Evolutionary conservation across 768 basidiomycete species (phyloP), one percentile per base, ranked within the genome.

Genomic region (Leucosporidium creatinivorum): DNA sequence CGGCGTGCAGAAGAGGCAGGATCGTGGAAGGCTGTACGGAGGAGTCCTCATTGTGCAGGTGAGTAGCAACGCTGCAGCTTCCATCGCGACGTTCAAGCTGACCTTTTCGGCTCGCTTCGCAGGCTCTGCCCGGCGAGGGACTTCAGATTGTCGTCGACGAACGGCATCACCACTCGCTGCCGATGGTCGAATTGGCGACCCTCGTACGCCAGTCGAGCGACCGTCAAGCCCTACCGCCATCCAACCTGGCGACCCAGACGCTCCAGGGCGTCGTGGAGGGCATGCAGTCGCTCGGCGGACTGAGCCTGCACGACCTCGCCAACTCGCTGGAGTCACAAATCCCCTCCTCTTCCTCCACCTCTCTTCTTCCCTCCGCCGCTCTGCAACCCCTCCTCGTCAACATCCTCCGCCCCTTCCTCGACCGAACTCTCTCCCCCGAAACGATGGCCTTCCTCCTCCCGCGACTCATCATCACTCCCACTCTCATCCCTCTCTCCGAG

Each of bases 111-210:
- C 5, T 36, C 52, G 12, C 4, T 30, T 8, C 28, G 23, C 60
- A 70, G 61, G 70, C 70, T 0, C 26, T 65, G 0, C 70, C 70
- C 0, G 70, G 70, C 25, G 66, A 65, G 21, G 70, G 70, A 2
- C 63, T 71, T 4, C 63, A 71, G n/a, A 58, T 71, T 25, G 61
- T 71, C 28, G 70, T 68, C 47, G 70, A 71, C 48, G 63, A 67
- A 23, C 51, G 54, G 17, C 57, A 62, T 61, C 70, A 71, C 31
- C 70, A 71, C 50, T 67, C 70, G 50, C 44, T 71, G 21, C 70
- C 70, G 17, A 65, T 71, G 66, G 52, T 36, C 30, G 70, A 71
- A 36, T n/a, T 68, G 28, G 70, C 57, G 21, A 15, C 58, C 21
- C 57, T 71, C 12, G 52, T 66, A 58, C 58, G 63, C 26, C 31